Percentiles rank a stretch among this genome's conserved stretches.
These are phyloP conservation scores for Bipolaris zeicola DNA, from an alignment of 2,329 filamentous ascomycete genomes.

Conservation along the genomic window DNA sequence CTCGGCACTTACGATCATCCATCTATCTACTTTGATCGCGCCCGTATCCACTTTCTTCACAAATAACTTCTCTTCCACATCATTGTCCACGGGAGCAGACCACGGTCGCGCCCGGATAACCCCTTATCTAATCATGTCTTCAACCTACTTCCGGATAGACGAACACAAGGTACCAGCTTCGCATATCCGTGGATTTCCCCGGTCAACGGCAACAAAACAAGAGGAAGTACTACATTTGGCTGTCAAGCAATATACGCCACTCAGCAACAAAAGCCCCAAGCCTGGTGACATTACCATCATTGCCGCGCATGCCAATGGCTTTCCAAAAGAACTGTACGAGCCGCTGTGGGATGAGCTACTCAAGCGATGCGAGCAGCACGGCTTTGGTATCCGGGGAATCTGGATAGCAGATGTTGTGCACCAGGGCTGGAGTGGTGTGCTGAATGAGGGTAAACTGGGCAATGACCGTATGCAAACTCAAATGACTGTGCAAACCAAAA, in stretches of 20 bases:
- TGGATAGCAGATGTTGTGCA: slow-evolving; percentile 91
- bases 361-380: slow-evolving; percentile 59
- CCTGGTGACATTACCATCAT: slow-evolving; percentile 84
- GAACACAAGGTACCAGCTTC: slow-evolving; percentile 71
- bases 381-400: slow-evolving; percentile 76
- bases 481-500: neutral
- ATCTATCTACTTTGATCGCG: neutral
- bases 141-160: slow-evolving; percentile 64
- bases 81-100: neutral
- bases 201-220: slow-evolving; percentile 72
- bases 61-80: neutral
- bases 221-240: slow-evolving; percentile 75
- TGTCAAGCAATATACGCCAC: slow-evolving; percentile 87
- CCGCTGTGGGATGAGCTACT: slow-evolving; percentile 87
- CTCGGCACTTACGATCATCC: neutral
- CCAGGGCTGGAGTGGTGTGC: slow-evolving; percentile 76
- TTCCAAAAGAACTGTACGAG: slow-evolving; percentile 95
- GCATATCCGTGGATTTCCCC: slow-evolving; percentile 82
- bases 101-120: neutral
- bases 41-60: neutral
- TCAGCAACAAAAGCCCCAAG: slow-evolving; percentile 69
- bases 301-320: slow-evolving; percentile 87
- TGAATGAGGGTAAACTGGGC: slow-evolving; percentile 78
- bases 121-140: slow-evolving; percentile 41
- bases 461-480: slow-evolving; percentile 73